Conservation (phyloP, 1,139 yeast genomes). For the Nadsonia commutata region DNA sequence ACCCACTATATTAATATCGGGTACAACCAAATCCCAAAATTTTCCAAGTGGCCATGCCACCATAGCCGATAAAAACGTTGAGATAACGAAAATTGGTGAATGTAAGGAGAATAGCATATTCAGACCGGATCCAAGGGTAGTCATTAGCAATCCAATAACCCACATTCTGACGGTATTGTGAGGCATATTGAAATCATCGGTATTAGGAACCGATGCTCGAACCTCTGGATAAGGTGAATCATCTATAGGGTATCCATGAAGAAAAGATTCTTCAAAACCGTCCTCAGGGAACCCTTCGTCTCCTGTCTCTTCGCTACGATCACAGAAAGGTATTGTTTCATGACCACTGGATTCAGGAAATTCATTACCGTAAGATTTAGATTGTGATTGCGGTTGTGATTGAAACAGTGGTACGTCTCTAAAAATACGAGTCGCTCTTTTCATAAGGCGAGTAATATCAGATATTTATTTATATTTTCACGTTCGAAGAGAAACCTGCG, state of each 20-base stretch:
- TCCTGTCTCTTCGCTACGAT: no score
- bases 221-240: constrained; percentile 60
- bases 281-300: no score
- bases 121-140: constrained; percentile 46
- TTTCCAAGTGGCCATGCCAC: constrained; percentile 51
- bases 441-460: no score
- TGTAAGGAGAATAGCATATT: constrained; percentile 48
- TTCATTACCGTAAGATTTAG: no score
- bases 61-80: constrained; percentile 43
- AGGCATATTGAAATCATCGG: constrained; percentile 39
- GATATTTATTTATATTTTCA: no score
- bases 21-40: constrained; percentile 35
- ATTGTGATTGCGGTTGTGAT: no score
- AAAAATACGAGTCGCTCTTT: no score
- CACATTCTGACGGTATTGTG: constrained; percentile 53
- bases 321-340: no score
- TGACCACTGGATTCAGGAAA: no score
- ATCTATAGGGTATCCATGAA: constrained; percentile 30
- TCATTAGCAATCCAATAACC: constrained; percentile 36
- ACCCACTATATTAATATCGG: constrained; percentile 32
- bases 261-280: no score
- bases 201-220: constrained; percentile 51
- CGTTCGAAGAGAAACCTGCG: no score
- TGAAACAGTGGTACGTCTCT: no score
- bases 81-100: constrained; percentile 37